phyloP scores from a whole-genome alignment of 257 asterid genomes.

The Cinchona pubescens region DNA sequence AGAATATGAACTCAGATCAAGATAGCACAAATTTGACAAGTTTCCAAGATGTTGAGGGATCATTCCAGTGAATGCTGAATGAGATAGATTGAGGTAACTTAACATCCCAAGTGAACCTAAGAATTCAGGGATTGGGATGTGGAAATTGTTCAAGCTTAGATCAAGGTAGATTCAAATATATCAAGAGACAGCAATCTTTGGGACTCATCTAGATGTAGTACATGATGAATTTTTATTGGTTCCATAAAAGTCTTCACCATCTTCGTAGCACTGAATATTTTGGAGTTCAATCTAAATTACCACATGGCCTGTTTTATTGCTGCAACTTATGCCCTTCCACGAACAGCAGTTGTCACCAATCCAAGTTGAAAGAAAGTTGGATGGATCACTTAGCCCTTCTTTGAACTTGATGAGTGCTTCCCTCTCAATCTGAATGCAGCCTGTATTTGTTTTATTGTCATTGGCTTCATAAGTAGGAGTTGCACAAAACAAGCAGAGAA shows the following conservation, averaged over 20 bases:
- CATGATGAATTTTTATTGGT: not conserved
- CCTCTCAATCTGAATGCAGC: conserved; percentile 19
- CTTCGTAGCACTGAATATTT: not conserved
- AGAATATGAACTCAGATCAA: not conserved
- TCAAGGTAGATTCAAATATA: conserved; percentile 21
- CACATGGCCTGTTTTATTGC: conserved; percentile 14
- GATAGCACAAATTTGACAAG: conserved; percentile 19
- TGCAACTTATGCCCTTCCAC: conserved; percentile 32
- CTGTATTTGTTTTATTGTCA: not conserved
- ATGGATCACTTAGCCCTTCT: conserved; percentile 17
- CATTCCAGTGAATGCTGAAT: conserved; percentile 16
- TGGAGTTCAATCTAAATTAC: conserved; percentile 18
- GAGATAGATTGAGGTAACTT: conserved; percentile 21
- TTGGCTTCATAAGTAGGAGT: not conserved
- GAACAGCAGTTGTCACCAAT: conserved; percentile 27
- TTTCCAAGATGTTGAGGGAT: conserved; percentile 29
- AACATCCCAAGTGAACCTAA: conserved; percentile 23
- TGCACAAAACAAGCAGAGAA: not conserved
- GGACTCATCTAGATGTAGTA: conserved; percentile 25
- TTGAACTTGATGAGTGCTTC: conserved; percentile 21
- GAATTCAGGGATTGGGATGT: conserved; percentile 21
- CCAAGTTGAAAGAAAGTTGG: conserved; percentile 27
- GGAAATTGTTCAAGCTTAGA: conserved; percentile 29
- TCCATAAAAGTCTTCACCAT: not conserved
- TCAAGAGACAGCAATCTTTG: conserved; percentile 21